Evolutionary conservation across 441 rosid species (phyloP), one percentile per base, ranked within the genome.

Genomic region (Geranium incanum): DNA sequence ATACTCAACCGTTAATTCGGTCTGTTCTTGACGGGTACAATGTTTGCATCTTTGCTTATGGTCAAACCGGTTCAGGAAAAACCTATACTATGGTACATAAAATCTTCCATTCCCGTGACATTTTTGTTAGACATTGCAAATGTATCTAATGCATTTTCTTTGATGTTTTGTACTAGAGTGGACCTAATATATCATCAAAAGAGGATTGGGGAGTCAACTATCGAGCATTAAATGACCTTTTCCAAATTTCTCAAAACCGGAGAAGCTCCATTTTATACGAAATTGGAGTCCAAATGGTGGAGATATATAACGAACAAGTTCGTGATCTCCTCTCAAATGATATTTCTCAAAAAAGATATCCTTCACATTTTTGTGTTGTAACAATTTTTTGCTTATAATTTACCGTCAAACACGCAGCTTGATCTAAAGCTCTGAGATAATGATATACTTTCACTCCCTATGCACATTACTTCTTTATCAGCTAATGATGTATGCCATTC

Each of bases 21-120:
- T 91, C 98, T 36, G 95, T 95, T 71, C 85, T 94, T 12, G 98
- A 94, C 83, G 97, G 98, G 15, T 94, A 87, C 72, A 94, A 94
- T 13, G 96, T 28, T 28, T 28, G 33, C 33, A 28, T 28, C 33
- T 28, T 28, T 28, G 33, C 33, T 28, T 28, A 28, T 28, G 33
- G 33, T 28, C 33, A 28, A 28, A 28, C 33, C 33, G 33, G 33
- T 28, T 28, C 33, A 28, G 33, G 33, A 28, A 28, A 28, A 28
- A 28, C 33, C 33, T 28, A 28, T 28, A 28, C 33, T 0, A 28
- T 94, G 33, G 33, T 28, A 28, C 33, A 28, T 28, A 28, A 28
- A 28, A 28, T 28, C 33, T 28, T 28, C 33, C 33, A 28, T 28
- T 28, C 33, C 33, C 33, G 33, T 28, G 33, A 28, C 3, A 28